phyloP scores from a whole-genome alignment of 805 yeast species.

The Kockiozyma suomiensis region DNA sequence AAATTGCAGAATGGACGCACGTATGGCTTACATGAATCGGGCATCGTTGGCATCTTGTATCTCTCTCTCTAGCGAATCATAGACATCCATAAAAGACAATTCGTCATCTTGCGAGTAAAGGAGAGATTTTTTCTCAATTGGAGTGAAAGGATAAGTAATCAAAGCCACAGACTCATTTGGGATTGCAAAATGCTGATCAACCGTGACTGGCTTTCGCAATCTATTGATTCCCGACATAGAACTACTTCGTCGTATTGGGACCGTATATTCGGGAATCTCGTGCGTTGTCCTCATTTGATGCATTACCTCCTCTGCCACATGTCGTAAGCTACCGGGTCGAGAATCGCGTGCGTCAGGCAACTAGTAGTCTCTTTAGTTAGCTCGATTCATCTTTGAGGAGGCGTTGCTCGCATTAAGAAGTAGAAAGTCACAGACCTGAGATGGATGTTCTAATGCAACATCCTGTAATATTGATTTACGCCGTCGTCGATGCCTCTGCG shows the following conservation, averaged over 20 bases:
- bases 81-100: constrained; percentile 16
- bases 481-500: constrained; percentile 29
- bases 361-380: background rate
- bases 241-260: constrained; percentile 25
- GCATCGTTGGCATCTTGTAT: constrained; percentile 23
- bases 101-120: constrained; percentile 12
- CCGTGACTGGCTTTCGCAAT: background rate
- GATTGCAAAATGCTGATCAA: background rate
- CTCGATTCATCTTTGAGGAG: no score
- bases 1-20: background rate
- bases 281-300: background rate
- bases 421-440: constrained; percentile 31
- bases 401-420: no score
- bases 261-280: constrained; percentile 29
- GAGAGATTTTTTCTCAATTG: constrained; percentile 4
- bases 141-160: constrained; percentile 24
- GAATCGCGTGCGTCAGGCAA: constrained; percentile 6
- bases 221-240: constrained; percentile 23
- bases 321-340: constrained; percentile 11
- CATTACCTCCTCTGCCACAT: constrained; percentile 23
- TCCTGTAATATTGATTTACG: constrained; percentile 32
- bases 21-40: constrained; percentile 8
- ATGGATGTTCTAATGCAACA: constrained; percentile 30
- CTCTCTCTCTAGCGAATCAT: constrained; percentile 21
- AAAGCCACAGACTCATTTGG: background rate